phyloP scores from a whole-genome alignment of 495 filamentous ascomycete species.

The Neurospora terricola region DNA sequence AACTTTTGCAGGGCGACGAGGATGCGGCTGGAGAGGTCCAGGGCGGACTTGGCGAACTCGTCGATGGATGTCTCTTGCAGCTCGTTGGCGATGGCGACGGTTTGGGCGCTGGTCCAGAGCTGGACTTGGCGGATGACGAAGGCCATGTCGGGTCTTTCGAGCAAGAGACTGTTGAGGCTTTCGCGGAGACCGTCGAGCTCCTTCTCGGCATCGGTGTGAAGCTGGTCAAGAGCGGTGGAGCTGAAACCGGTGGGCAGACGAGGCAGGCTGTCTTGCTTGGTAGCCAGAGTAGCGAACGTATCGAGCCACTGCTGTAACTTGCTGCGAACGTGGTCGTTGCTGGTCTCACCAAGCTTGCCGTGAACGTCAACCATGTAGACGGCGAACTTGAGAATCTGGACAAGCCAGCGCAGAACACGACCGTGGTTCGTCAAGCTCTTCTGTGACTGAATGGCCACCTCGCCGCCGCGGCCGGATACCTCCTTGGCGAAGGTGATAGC shows the following conservation, averaged over 20 bases:
- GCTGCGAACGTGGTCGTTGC: conserved; percentile 30
- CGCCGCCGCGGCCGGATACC: conserved; percentile 11
- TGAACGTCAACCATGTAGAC: conserved; percentile 47
- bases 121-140: conserved; percentile 54
- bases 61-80: conserved; percentile 8
- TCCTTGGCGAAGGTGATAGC: conserved; percentile 13
- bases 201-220: conserved; percentile 34
- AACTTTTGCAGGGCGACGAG: conserved; percentile 67
- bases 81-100: conserved; percentile 8
- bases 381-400: conserved; percentile 32
- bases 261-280: conserved; percentile 37
- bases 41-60: conserved; percentile 38
- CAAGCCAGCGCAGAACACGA: conserved; percentile 29
- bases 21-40: conserved; percentile 50
- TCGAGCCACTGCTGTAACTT: conserved; percentile 42
- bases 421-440: conserved; percentile 16
- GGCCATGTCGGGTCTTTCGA: conserved; percentile 45
- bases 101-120: conserved; percentile 29
- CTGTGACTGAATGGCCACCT: conserved; percentile 9
- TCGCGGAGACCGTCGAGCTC: conserved; percentile 34
- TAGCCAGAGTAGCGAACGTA: conserved; percentile 25
- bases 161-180: conserved; percentile 32
- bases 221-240: conserved; percentile 32
- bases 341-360: conserved; percentile 44
- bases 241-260: conserved; percentile 44